Evolutionary conservation across 495 filamentous ascomycete genomes (phyloP).

Genomic region (Talaromyces trachyspermus): DNA sequence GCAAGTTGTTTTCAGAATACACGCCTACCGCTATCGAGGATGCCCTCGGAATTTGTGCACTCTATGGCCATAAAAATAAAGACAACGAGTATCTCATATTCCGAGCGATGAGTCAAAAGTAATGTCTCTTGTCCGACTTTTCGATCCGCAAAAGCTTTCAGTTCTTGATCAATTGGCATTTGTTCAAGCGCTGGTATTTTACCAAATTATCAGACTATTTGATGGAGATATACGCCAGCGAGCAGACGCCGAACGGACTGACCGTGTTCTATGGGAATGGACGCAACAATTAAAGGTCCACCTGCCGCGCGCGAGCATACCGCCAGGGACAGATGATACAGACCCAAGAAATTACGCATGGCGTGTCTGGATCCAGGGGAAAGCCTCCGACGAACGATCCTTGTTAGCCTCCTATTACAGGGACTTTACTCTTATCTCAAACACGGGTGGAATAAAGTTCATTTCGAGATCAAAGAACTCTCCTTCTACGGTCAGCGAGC

Average conservation of each 20-base stretch:
- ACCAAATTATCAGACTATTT: constrained; percentile 45
- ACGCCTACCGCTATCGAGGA: constrained; percentile 13
- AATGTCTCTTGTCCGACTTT: neutral
- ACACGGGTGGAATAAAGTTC: constrained; percentile 9
- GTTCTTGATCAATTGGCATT: constrained; percentile 28
- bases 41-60: constrained; percentile 9
- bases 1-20: constrained; percentile 9
- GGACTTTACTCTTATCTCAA: constrained; percentile 11
- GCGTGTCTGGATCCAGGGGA: constrained; percentile 5
- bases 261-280: neutral
- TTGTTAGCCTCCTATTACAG: constrained; percentile 2
- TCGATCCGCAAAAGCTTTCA: neutral
- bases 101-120: constrained; percentile 9
- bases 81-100: constrained; percentile 11
- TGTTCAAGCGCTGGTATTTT: constrained; percentile 41
- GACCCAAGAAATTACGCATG: neutral
- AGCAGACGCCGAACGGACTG: neutral
- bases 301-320: neutral
- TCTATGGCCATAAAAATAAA: constrained; percentile 10
- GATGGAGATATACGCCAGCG: constrained; percentile 47
- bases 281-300: neutral
- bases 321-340: neutral
- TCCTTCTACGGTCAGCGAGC: constrained; percentile 9
- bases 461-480: constrained; percentile 4
- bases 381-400: constrained; percentile 10